Evolutionary conservation across 139 green algal species (phyloP).

Genomic region (Coelastrella sp.): DNA sequence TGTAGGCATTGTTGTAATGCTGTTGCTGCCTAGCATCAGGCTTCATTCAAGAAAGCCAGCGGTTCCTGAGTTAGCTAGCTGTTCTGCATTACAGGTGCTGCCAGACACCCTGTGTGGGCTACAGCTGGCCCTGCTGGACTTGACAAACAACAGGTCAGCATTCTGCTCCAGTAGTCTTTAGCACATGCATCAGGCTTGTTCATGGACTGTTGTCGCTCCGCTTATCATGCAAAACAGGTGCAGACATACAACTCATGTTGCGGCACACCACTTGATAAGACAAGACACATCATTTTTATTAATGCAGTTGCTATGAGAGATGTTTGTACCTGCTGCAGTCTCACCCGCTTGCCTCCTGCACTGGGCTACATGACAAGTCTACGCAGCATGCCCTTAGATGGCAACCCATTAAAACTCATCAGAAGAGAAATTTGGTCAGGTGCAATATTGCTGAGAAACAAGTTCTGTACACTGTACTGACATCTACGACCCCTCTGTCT

Average conservation of each 20-base stretch:
- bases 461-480: no score
- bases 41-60: no score
- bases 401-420: constrained; percentile 63
- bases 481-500: no score
- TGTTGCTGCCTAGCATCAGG: not conserved
- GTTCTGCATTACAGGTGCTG: not conserved
- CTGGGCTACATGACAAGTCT: constrained; percentile 63
- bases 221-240: no score
- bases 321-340: constrained; percentile 3
- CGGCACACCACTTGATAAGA: no score
- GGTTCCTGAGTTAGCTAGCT: not conserved
- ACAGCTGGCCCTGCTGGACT: constrained; percentile 57
- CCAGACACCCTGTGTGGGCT: constrained; percentile 50
- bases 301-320: not conserved
- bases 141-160: constrained; percentile 63
- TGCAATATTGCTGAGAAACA: no score
- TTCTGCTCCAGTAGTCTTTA: no score
- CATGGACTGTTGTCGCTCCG: no score
- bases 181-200: no score
- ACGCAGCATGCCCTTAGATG: constrained; percentile 59
- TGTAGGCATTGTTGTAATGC: no score
- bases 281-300: no score
- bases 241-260: no score
- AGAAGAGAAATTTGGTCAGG: constrained; percentile 59
- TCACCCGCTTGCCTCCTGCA: constrained; percentile 53